A percentile compares a stretch with the other conserved stretches of the same genome.
These are phyloP conservation scores for Pyrenochaeta sp. DNA, from an alignment of 2,329 filamentous ascomycete species.

Conservation along the genomic window DNA sequence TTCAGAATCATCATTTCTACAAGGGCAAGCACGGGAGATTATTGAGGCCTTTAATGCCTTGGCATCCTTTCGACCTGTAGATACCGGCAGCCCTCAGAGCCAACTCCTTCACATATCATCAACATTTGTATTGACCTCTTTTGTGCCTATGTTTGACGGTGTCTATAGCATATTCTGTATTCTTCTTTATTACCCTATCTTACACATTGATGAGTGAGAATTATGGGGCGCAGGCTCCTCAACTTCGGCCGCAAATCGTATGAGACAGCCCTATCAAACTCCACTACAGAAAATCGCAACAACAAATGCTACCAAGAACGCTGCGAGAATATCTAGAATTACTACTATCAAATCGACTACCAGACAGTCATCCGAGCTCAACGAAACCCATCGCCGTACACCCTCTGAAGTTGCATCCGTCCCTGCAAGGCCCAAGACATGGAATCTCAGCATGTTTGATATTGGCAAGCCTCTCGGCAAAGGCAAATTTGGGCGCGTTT, in stretches of 20 bases:
- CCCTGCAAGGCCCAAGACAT: conserved; percentile 60
- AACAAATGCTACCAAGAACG: conserved; percentile 68
- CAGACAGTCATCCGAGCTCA: conserved; percentile 49
- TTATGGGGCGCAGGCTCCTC: too few species aligned
- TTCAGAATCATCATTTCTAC: too few species aligned
- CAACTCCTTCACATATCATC: too few species aligned
- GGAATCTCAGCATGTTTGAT: conserved; percentile 93
- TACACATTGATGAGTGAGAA: too few species aligned
- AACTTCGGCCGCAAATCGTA: conserved; percentile 63
- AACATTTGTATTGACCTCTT: too few species aligned
- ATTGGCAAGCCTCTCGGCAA: conserved; percentile 87
- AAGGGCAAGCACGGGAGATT: too few species aligned
- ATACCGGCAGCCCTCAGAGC: too few species aligned
- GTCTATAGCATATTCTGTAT: too few species aligned
- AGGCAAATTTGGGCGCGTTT: conserved; percentile 87
- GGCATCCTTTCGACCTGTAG: too few species aligned
- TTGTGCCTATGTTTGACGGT: too few species aligned
- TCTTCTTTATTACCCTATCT: too few species aligned
- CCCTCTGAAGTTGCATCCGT: conserved; percentile 59
- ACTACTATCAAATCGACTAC: conserved; percentile 68
- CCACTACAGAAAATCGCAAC: conserved; percentile 85
- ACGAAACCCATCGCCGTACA: conserved; percentile 51
- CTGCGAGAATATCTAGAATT: conserved; percentile 67
- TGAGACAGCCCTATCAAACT: conserved; percentile 78
- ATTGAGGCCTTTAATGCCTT: too few species aligned